Conservation (phyloP, 1,139 yeast species). For the Debaryomyces udenii region DNA sequence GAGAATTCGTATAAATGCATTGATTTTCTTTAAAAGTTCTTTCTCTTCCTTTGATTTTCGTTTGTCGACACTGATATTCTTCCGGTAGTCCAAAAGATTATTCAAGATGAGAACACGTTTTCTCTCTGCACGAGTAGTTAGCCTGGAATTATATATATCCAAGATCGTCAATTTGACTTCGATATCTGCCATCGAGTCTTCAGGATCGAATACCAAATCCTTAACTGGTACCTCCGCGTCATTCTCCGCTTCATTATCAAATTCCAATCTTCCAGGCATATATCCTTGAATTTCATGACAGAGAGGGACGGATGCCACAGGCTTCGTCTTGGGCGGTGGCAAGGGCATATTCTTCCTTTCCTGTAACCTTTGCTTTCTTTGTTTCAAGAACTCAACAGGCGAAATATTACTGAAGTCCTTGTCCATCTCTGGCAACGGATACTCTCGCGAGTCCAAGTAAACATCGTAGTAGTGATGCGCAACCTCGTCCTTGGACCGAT, state of each 20-base stretch:
- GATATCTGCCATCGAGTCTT: conserved; percentile 83
- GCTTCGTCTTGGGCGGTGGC: conserved; percentile 81
- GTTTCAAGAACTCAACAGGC: conserved; percentile 69
- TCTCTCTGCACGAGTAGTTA: conserved; percentile 90
- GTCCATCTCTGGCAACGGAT: conserved; percentile 83
- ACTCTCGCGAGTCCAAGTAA: conserved; percentile 67
- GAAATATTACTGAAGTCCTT: conserved; percentile 64
- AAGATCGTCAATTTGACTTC: conserved; percentile 85
- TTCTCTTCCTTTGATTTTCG: conserved; percentile 87
- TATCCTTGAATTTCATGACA: conserved; percentile 97
- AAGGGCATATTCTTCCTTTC: conserved; percentile 65
- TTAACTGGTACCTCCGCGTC: conserved; percentile 94
- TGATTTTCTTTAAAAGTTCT: conserved; percentile 71
- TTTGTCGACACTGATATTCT: conserved; percentile 74
- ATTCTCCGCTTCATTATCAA: conserved; percentile 94
- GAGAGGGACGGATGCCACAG: conserved; percentile 89
- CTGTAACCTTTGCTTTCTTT: conserved; percentile 73
- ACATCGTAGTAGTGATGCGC: conserved; percentile 75
- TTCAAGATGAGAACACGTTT: conserved; percentile 81
- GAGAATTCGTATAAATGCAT: conserved; percentile 81
- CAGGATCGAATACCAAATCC: conserved; percentile 94
- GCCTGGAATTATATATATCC: conserved; percentile 85
- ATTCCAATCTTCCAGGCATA: conserved; percentile 98
- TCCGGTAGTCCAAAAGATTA: conserved; percentile 79
- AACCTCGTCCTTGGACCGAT: conserved; percentile 89